Base-by-base conservation (phyloP, 129 eudicot species). In the Flaveria sonorensis region DNA sequence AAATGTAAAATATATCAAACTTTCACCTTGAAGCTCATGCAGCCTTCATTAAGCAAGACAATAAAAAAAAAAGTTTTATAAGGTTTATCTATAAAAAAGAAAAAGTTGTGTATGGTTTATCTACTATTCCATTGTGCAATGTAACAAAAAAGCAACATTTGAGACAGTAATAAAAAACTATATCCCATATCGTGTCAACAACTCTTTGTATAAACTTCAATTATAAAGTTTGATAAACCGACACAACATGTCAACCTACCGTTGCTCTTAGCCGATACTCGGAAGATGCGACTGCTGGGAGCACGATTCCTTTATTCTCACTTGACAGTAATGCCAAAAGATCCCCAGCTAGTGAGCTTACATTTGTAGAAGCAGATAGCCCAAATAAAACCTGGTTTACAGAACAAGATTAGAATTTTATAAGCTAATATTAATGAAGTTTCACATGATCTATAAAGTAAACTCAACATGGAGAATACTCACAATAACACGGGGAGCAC, bases 401-500 rank as follows among this genome's bases (percentile, higher is more conserved):
- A 10, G 15, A 11, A 59, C 55, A 16, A 39, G 6, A 62, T 40
- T 64, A 14, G 1, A 74, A 30, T 18, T 21, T 52, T 30, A 59
- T 11, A 74, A 23, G 18, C 19, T 39, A 65, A 48, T 69, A 3
- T 16, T 74, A 73, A 12, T 72, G 52, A 53, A 9, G 42, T 51
- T 45, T 63, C 51, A 32, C 43, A 75, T 9, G 62, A 60, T 40
- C 70, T 67, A 28, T 76, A 3, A n/a, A 18, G 66, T 11, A 61
- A 28, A 19, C 7, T 76, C 47, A n/a, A 18, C 16, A 55, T n/a
- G 14, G 0, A 80, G 40, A 59, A 74, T 12, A 84, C 96, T 85
- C 87, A 95, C 99, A 80, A 95, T 89, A 71, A 91, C 87, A 72
- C 96, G 97, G 14, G 99, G 99, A 18, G 99, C 89, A 55, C 97